Base-by-base conservation (phyloP, 78 protist genomes). In the Creolimax fragrantissima region DNA sequence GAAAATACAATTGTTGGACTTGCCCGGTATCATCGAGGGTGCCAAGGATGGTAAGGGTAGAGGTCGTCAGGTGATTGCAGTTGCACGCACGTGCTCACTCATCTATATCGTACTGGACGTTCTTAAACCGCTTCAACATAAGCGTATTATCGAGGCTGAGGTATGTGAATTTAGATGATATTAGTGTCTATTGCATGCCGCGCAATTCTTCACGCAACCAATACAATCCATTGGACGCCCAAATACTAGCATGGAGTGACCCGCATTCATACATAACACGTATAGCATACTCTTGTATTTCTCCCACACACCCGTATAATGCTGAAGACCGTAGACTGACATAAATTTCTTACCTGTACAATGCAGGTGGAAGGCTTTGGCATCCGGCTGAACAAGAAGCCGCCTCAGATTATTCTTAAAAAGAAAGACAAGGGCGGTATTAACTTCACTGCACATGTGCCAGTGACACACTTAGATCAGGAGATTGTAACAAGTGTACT, bases 31-130 rank as follows among this genome's bases (percentile, higher is more conserved):
- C 81, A 98, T 99, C 44, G 99, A 98, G 89, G 99, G 99, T n/a
- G 99, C 99, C 39, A 97, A 97, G 88, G 99, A 98, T 84, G 99
- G 99, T 89, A 98, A 97, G 93, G 99, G 99, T 92, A 94, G 99
- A 17, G 99, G 99, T 58, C 91, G 98, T 3, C 99, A 98, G 81
- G 98, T 97, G 81, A 97, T 95, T 83, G 85, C 93, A 4, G 98
- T 96, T 32, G 99, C 99, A 42, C 95, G 99, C 4, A 99, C 99
- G 3, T 99, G 99, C 95, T 81, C 81, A 36, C 93, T 98, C 41
- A 96, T 99, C 85, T 89, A 98, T 43, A 97, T 99, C 17, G 97
- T 97, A 4, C 95, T 99, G 35, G 99, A 99, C 92, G 96, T 97
- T 42, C 32, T 97, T 58, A 96, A 97, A 95, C 99, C 99, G 37